Conservation (phyloP, 306 rosid genomes). For the Urtica urens region DNA sequence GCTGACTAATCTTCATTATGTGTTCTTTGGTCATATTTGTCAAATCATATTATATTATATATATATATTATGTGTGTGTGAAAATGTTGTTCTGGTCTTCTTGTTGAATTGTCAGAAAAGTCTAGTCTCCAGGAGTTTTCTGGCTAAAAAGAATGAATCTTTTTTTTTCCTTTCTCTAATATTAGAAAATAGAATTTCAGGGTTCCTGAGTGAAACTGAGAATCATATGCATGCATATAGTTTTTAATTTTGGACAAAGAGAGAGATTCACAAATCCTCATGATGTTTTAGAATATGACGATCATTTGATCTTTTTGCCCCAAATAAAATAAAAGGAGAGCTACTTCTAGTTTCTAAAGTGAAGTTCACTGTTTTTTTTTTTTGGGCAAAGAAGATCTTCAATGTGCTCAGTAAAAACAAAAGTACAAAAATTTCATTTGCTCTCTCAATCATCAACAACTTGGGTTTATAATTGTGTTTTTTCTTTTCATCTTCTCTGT, state of each 20-base stretch:
- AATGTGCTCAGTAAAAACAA: too few relatives aligned
- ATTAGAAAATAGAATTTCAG: too few relatives aligned
- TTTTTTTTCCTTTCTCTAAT: background rate
- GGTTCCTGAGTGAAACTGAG: too few relatives aligned
- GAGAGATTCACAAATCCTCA: too few relatives aligned
- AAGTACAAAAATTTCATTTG: background rate
- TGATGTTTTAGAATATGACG: too few relatives aligned
- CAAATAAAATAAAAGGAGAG: too few relatives aligned
- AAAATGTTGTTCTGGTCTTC: background rate
- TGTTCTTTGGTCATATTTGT: background rate
- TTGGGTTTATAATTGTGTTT: conserved; percentile 7
- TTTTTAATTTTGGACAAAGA: too few relatives aligned
- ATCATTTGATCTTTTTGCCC: too few relatives aligned
- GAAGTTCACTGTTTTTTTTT: too few relatives aligned
- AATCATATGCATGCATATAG: too few relatives aligned
- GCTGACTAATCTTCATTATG: background rate
- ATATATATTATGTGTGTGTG: background rate
- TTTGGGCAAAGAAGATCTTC: too few relatives aligned
- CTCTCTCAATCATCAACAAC: conserved; percentile 15
- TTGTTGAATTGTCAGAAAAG: conserved; percentile 1
- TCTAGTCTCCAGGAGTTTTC: background rate
- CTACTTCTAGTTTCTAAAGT: too few relatives aligned
- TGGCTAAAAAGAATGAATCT: background rate
- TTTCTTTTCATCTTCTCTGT: background rate
- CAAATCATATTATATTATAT: background rate